These are phyloP conservation scores for Garcia nutans DNA, from an alignment of 345 rosid species.

Conservation along the genomic window DNA sequence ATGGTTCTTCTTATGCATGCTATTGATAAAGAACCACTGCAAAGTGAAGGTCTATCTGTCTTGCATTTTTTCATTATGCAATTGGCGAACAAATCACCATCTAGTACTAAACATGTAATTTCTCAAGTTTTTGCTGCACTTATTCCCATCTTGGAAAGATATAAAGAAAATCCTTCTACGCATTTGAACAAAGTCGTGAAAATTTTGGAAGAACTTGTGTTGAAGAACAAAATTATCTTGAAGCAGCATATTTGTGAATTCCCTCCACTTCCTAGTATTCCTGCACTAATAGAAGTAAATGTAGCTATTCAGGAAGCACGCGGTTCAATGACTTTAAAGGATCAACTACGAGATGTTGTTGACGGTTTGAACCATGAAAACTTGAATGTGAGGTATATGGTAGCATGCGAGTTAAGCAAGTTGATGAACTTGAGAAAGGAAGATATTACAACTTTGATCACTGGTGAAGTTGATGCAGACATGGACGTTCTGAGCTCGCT, in stretches of 20 bases:
- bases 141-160: slow-evolving; percentile 85
- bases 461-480: slow-evolving; percentile 71
- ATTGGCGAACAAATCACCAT: slow-evolving; percentile 71
- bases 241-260: slow-evolving; percentile 90
- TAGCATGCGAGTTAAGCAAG: slow-evolving; percentile 88
- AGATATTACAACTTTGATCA: slow-evolving; percentile 67
- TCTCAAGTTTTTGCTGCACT: slow-evolving; percentile 96
- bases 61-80: slow-evolving; percentile 77
- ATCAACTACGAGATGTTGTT: slow-evolving; percentile 72
- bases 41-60: slow-evolving; percentile 80
- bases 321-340: slow-evolving; percentile 78
- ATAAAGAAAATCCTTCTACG: slow-evolving; percentile 49
- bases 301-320: slow-evolving; percentile 91
- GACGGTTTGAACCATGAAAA: slow-evolving; percentile 88
- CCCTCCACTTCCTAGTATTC: slow-evolving; percentile 82
- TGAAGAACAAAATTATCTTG: slow-evolving; percentile 66
- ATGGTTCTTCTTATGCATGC: slow-evolving; percentile 98
- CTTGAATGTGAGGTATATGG: slow-evolving; percentile 97
- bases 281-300: slow-evolving; percentile 74
- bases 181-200: slow-evolving; percentile 66
- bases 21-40: slow-evolving; percentile 76
- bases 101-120: slow-evolving; percentile 80
- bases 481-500: slow-evolving; percentile 82
- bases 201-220: slow-evolving; percentile 83
- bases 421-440: slow-evolving; percentile 66